Evolutionary conservation across 306 rosid genomes (phyloP), one percentile per base, ranked within the genome.

Genomic region (Medicago arabica): DNA sequence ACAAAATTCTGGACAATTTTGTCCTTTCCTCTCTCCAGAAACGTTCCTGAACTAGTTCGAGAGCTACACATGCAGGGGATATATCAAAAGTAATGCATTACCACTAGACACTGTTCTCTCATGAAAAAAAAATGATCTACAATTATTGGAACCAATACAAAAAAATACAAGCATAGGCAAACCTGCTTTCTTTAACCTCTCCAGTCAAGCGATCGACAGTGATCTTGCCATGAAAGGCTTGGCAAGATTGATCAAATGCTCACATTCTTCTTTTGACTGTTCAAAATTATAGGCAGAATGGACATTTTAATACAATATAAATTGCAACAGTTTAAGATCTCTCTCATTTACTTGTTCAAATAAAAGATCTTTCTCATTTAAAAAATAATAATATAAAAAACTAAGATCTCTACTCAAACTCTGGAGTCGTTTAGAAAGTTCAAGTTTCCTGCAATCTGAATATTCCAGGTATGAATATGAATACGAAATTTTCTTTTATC

Each of bases 191-290:
- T 75, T 73, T 86, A 85, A 93, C 88, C 82, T 78, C 43, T 46
- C 28, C 28, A 23, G 97, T 93, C 80, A 76, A 59, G 80, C 89
- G 86, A 82, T 93, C 96, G 38, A 91, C 91, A 70, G 80, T 3
- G 98, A 93, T 77, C 91, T 89, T 19, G 1, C 79, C 98, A 93
- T 91, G 62, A 78, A 34, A 57, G 96, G 98, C 59, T 83, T 85
- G 76, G 97, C 98, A 83, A 91, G 88, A 46, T 80, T 83, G 70
- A 91, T 91, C 76, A 93, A 28, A 85, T 88, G 85, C 64, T 91
- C 93, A 69, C 98, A 93, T 75, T 93, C 97, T 86, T 91, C 94
- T 86, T 88, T 87, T 18, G 98, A 93, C 98, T 91, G 97, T 80
- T 70, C 69, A 75, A 79, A 76, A 87, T 18, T 21, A 82, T 11